Base-by-base conservation (phyloP, 371 early-diverging fungal species). In the Lichtheimia ornata region DNA sequence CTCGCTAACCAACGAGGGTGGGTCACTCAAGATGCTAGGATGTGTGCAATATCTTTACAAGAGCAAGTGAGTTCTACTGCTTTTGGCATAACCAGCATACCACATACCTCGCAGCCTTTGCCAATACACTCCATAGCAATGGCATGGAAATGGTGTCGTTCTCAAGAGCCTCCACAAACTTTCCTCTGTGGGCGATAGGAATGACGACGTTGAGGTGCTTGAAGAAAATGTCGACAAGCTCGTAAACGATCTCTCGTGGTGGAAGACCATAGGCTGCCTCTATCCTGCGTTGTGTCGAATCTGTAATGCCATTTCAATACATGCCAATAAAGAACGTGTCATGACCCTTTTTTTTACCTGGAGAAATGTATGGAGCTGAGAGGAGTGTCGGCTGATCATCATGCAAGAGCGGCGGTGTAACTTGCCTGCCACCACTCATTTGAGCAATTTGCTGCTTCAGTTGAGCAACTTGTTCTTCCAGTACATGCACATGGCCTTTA, bases 401-500 rank as follows among this genome's bases (percentile, higher is more conserved):
- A 35, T 35, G 35, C 35, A 11, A 2, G 6, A 9, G 35, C 11
- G 35, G 35, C 9, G 35, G 35, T 35, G 35, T 35, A 6, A 35
- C 35, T 35, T 35, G 35, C 9, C 11, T 35, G 35, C 35, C 35
- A 11, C 35, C 35, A 57, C 57, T 52, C 13, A 63, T 11, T 7
- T 49, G 56, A 18, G 57, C 58, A 42, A 63, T 66, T 30, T 86
- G 71, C 50, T 75, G 75, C 64, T 90, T 90, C 64, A 88, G 71
- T 59, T 83, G 84, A 47, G 77, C 85, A 27, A 92, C 71, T 50
- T 89, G 79, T 60, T 81, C 83, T 63, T 92, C 92, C 14, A 92
- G 72, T 27, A 85, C 71, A 45, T 89, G 88, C 15, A 90, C 89
- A 57, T 90, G 88, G 6, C 93, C 93, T 64, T 91, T 90, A 27